These are phyloP conservation scores for Paramyrothecium sp. DNA, from an alignment of 2,329 filamentous ascomycete genomes.

Conservation along the genomic window DNA sequence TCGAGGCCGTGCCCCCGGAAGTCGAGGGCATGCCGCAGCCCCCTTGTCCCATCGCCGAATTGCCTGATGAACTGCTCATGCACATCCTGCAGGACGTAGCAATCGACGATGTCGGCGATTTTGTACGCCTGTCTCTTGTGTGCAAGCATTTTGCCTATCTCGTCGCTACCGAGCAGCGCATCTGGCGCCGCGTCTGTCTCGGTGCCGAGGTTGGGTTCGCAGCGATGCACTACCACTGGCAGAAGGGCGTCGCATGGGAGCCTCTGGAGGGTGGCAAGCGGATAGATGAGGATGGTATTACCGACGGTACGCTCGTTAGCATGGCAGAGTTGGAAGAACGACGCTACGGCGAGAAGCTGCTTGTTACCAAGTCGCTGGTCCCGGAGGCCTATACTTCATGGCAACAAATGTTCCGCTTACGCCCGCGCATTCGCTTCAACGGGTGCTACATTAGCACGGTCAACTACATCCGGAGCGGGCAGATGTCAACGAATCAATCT, in stretches of 20 bases:
- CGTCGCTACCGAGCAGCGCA: conserved; percentile 76
- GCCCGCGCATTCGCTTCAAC: conserved; percentile 88
- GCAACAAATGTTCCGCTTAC: conserved; percentile 72
- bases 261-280: conserved; percentile 30
- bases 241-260: conserved; percentile 58
- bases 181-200: conserved; percentile 79
- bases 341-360: conserved; percentile 28
- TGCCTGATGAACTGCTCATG: conserved; percentile 82
- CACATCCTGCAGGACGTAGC: conserved; percentile 76
- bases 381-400: conserved; percentile 50
- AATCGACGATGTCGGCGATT: conserved; percentile 70
- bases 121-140: conserved; percentile 72
- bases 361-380: conserved; percentile 40
- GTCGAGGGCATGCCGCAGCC: conserved; percentile 71
- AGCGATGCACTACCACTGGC: conserved; percentile 80
- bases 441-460: conserved; percentile 96
- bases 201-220: conserved; percentile 73
- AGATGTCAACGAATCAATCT: conserved; percentile 65
- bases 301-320: conserved; percentile 30
- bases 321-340: conserved; percentile 33
- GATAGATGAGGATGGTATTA: conserved; percentile 25
- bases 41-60: conserved; percentile 73
- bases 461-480: conserved; percentile 87
- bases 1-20: conserved; percentile 64
- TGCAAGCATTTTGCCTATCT: conserved; percentile 88